These are phyloP conservation scores for Aspergillus homomorphus DNA, from an alignment of 495 filamentous ascomycete genomes.

Conservation along the genomic window DNA sequence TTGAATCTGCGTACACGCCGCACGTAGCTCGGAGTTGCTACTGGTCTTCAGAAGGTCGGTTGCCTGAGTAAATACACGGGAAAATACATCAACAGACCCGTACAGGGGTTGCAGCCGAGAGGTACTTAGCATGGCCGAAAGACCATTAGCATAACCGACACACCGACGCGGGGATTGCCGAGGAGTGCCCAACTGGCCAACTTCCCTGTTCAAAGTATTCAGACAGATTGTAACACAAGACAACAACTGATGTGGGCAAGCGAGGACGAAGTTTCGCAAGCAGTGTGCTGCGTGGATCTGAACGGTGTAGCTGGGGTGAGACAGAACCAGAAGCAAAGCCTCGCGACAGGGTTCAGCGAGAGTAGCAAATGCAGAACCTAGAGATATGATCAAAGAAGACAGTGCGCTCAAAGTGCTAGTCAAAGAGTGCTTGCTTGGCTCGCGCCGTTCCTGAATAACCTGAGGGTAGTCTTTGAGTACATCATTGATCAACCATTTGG, in stretches of 20 bases:
- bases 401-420: slow-evolving; percentile 77
- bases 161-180: slow-evolving; percentile 81
- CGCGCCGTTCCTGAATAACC: slow-evolving; percentile 83
- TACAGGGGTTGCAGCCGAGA: slow-evolving; percentile 85
- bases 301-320: slow-evolving; percentile 94
- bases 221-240: slow-evolving; percentile 92
- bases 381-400: slow-evolving; percentile 68
- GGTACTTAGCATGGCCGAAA: slow-evolving; percentile 88
- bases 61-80: slow-evolving; percentile 83
- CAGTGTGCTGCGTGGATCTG: slow-evolving; percentile 85
- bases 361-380: slow-evolving; percentile 75
- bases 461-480: slow-evolving; percentile 94
- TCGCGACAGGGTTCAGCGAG: slow-evolving; percentile 82
- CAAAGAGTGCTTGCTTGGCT: slow-evolving; percentile 84
- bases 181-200: slow-evolving; percentile 69
- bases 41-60: slow-evolving; percentile 92
- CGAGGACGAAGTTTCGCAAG: slow-evolving; percentile 80
- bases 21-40: slow-evolving; percentile 83
- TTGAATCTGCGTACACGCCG: slow-evolving; percentile 92
- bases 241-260: slow-evolving; percentile 86
- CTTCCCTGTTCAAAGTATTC: slow-evolving; percentile 88
- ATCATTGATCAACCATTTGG: slow-evolving; percentile 78
- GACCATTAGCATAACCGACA: slow-evolving; percentile 87
- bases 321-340: slow-evolving; percentile 82
- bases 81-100: slow-evolving; percentile 92